phyloP scores from a whole-genome alignment of 805 yeast species.

The Saccharomycopsis vini region DNA sequence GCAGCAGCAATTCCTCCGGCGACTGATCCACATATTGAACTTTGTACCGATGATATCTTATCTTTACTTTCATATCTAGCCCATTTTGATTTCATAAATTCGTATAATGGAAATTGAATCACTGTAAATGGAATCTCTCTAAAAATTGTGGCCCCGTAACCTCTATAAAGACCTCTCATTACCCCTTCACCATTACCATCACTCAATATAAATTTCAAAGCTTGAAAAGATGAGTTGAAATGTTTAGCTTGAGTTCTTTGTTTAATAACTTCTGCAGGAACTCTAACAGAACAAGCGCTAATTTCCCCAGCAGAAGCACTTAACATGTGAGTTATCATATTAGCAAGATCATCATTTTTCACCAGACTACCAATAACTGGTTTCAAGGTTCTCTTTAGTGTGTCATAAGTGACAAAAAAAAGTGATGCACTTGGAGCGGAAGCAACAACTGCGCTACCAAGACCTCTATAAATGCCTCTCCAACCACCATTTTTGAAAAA shows the following conservation, averaged over 20 bases:
- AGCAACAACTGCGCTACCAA: slow-evolving; percentile 89
- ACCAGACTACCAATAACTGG: slow-evolving; percentile 27
- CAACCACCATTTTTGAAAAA: slow-evolving; percentile 91
- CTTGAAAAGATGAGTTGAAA: slow-evolving; percentile 46
- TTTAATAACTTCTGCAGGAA: slow-evolving; percentile 93
- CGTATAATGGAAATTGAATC: slow-evolving; percentile 93
- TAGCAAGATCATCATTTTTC: slow-evolving; percentile 19
- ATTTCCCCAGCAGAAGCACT: slow-evolving; percentile 87
- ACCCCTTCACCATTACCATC: slow-evolving; percentile 74
- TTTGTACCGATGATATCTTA: slow-evolving; percentile 34
- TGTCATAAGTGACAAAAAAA: slow-evolving; percentile 79
- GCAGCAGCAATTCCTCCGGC: slow-evolving; percentile 85
- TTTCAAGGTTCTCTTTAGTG: slow-evolving; percentile 43
- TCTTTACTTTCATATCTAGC: slow-evolving; percentile 30
- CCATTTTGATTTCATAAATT: slow-evolving; percentile 60
- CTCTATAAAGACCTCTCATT: slow-evolving; percentile 74
- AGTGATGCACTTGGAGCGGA: slow-evolving; percentile 85
- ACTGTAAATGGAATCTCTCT: slow-evolving; percentile 95
- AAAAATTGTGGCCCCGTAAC: slow-evolving; percentile 87
- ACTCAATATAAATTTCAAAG: slow-evolving; percentile 51
- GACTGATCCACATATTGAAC: slow-evolving; percentile 77
- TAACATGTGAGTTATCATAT: slow-evolving; percentile 60
- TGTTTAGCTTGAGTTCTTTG: slow-evolving; percentile 81
- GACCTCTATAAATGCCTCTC: slow-evolving; percentile 80
- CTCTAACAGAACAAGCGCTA: slow-evolving; percentile 88